A percentile compares a stretch with the other conserved stretches of the same genome.
Evolutionary conservation across 192 early-diverging fungal species (phyloP).

Genomic region (Coemansia sp.): DNA sequence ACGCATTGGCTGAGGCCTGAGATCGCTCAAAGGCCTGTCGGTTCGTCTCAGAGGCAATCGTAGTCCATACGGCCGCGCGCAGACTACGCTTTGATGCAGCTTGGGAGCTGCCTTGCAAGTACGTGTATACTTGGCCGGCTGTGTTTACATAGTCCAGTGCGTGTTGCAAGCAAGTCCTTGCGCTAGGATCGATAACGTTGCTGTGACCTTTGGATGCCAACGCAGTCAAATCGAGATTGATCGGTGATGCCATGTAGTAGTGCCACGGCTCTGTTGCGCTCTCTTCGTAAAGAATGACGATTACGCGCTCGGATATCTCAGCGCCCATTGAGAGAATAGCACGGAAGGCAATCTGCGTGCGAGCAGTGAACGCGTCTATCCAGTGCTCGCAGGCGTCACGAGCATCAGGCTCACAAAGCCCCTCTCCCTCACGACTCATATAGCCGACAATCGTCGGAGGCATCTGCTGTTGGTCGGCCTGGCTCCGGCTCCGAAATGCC

Average conservation of each 20-base stretch:
- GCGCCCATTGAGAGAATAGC: conserved; percentile 22
- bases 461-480: background rate
- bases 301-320: conserved; percentile 19
- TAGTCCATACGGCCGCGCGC: conserved; percentile 12
- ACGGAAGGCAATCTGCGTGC: conserved; percentile 50
- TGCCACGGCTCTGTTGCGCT: conserved; percentile 42
- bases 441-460: conserved; percentile 43
- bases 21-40: background rate
- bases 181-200: background rate
- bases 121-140: conserved; percentile 20
- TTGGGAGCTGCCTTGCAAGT: conserved; percentile 21
- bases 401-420: conserved; percentile 47
- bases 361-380: conserved; percentile 51
- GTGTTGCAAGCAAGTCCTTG: conserved; percentile 13
- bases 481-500: background rate
- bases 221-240: conserved; percentile 42
- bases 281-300: conserved; percentile 47
- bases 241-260: conserved; percentile 44
- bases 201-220: background rate
- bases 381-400: conserved; percentile 47
- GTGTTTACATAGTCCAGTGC: conserved; percentile 36
- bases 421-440: conserved; percentile 54
- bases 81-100: background rate
- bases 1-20: background rate
- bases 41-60: background rate